Conservation (phyloP, 2,329 filamentous ascomycete species). For the Huntiella omanensis region DNA sequence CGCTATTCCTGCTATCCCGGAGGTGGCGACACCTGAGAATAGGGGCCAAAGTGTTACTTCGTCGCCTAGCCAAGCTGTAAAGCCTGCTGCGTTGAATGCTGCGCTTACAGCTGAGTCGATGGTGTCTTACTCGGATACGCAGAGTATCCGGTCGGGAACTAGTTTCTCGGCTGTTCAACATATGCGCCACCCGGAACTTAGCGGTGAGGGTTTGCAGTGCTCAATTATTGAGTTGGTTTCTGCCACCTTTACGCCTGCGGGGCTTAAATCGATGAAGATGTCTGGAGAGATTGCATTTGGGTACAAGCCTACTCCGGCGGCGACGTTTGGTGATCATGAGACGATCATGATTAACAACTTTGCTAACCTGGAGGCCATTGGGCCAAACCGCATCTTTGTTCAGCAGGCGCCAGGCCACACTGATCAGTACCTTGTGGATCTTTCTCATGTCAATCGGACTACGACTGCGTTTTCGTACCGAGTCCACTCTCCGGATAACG, state of each 20-base stretch:
- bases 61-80: constrained; percentile 16
- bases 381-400: constrained; percentile 83
- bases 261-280: constrained; percentile 51
- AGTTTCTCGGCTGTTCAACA: constrained; percentile 52
- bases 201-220: constrained; percentile 60
- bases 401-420: constrained; percentile 41
- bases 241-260: constrained; percentile 59
- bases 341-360: constrained; percentile 78
- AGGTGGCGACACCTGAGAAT: constrained; percentile 1
- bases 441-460: constrained; percentile 53
- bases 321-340: constrained; percentile 33
- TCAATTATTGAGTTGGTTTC: constrained; percentile 88
- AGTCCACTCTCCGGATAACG: constrained; percentile 50
- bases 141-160: constrained; percentile 76
- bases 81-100: constrained; percentile 26
- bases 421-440: constrained; percentile 63
- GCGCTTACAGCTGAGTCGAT: constrained; percentile 37
- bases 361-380: constrained; percentile 70
- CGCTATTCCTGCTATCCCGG: constrained; percentile 8
- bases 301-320: constrained; percentile 40
- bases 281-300: constrained; percentile 78
- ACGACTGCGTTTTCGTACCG: constrained; percentile 85
- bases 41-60: not conserved
- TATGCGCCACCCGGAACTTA: constrained; percentile 66
- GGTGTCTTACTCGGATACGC: constrained; percentile 52